Evolutionary conservation across 345 rosid genomes (phyloP).

Genomic region (Sonneratia caseolaris): DNA sequence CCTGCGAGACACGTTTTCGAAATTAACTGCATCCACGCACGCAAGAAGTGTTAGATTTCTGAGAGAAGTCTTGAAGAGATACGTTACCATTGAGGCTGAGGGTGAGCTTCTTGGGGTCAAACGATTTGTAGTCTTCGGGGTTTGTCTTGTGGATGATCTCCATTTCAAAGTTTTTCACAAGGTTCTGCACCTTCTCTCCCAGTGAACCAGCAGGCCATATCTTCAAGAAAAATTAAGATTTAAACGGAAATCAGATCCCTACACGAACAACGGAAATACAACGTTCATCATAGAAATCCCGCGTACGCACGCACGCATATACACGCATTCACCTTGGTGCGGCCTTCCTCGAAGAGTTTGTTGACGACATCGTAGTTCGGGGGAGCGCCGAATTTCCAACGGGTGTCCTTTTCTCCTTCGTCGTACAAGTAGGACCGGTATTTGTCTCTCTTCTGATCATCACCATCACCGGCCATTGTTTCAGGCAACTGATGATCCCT

Average conservation of each 20-base stretch:
- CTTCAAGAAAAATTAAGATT: slow-evolving; percentile 12
- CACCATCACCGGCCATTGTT: background rate
- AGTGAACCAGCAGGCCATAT: slow-evolving; percentile 57
- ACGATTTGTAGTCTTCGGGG: slow-evolving; percentile 28
- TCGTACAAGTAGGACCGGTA: slow-evolving; percentile 40
- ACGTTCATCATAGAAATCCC: background rate
- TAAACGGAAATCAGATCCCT: background rate
- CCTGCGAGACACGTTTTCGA: slow-evolving; percentile 18
- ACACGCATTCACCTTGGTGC: slow-evolving; percentile 27
- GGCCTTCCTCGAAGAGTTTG: slow-evolving; percentile 57
- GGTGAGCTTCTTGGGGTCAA: slow-evolving; percentile 27
- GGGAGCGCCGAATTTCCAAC: slow-evolving; percentile 43
- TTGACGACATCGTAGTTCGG: slow-evolving; percentile 49
- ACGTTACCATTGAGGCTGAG: slow-evolving; percentile 36
- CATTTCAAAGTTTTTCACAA: slow-evolving; percentile 64
- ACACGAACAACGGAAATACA: background rate
- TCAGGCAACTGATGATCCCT: background rate
- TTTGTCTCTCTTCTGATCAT: background rate
- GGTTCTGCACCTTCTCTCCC: slow-evolving; percentile 56
- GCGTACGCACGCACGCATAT: too few species aligned
- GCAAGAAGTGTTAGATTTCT: too few species aligned
- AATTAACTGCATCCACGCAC: background rate
- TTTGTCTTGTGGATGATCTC: slow-evolving; percentile 39
- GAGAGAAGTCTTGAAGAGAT: background rate
- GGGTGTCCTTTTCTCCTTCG: slow-evolving; percentile 49